Base-by-base conservation (phyloP, 192 early-diverging fungal genomes). In the Dissophora globulifera region DNA sequence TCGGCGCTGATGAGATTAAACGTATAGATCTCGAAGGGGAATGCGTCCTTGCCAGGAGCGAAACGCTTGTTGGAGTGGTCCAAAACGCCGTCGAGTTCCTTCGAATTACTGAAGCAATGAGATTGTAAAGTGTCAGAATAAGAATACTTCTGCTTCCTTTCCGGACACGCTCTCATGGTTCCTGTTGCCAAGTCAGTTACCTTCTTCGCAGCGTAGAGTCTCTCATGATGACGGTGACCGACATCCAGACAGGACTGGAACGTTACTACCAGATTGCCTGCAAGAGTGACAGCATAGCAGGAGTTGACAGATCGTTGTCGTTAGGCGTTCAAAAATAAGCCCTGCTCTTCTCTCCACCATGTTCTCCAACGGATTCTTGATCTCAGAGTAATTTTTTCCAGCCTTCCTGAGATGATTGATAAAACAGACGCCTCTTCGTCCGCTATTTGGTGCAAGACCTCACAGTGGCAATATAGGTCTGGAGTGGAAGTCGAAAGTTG, bases 11-110 rank as follows among this genome's bases (percentile, higher is more conserved):
- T 4, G 75, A 78, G 46, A 4, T 67, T 31, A 10, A 48, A 30
- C 1, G 31, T 3, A 31, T 67, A 67, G 22, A 78, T 30, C 46
- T 78, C 65, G 46, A 62, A 78, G 13, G 74, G 74, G 2, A 78
- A n/a, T 17, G 60, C 60, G 31, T 78, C 74, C 20, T 42, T 9
- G 3, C 65, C 65, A 10, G 60, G 65, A 6, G 62, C 45, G 10
- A 40, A 40, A 9, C 31, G 15, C 23, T 38, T 38, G 7, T 57
- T 50, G 8, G 67, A n/a, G 29, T 30, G 35, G 4, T 55, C 19
- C 10, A 61, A 1, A 0, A 43, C 6, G 11, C 0, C 26, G 3
- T 42, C 31, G 12, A 62, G 31, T 10, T 20, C 40, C 1, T 42
- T 17, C 19, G 15, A 4, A 23, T n/a, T 17, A 3, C 46, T 31